Conservation (phyloP, 805 yeast genomes). For the Huiozyma naganishii region DNA sequence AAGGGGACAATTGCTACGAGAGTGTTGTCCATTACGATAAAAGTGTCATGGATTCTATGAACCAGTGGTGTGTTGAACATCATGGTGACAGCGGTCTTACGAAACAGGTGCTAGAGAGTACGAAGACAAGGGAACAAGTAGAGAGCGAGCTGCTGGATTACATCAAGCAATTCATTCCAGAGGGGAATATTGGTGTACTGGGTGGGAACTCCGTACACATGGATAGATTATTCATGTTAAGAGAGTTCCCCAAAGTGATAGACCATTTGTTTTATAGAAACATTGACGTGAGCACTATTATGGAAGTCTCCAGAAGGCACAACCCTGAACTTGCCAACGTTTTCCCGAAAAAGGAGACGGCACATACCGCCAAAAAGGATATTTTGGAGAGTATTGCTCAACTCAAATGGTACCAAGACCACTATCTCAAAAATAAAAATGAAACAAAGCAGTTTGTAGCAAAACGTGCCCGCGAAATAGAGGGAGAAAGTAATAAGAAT, state of each 20-base stretch:
- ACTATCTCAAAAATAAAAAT: conserved; percentile 38
- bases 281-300: conserved; percentile 79
- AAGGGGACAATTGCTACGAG: conserved; percentile 51
- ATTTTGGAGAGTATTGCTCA: conserved; percentile 83
- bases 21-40: conserved; percentile 65
- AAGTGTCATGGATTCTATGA: conserved; percentile 57
- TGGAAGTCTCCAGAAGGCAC: conserved; percentile 72
- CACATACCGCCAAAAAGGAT: conserved; percentile 84
- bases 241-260: conserved; percentile 71
- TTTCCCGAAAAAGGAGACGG: conserved; percentile 53
- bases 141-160: conserved; percentile 56
- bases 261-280: conserved; percentile 61
- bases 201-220: conserved; percentile 92
- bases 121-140: conserved; percentile 47
- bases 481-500: background rate
- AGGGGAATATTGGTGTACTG: conserved; percentile 49
- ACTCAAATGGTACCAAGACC: conserved; percentile 61
- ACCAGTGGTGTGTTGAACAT: conserved; percentile 77
- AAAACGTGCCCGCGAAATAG: background rate
- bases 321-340: conserved; percentile 48
- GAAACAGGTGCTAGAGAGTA: conserved; percentile 48
- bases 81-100: conserved; percentile 77
- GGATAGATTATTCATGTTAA: conserved; percentile 76
- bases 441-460: conserved; percentile 10
- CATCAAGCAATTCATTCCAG: conserved; percentile 43